A percentile compares a stretch with the other conserved stretches of the same genome.
Evolutionary conservation across 2,329 filamentous ascomycete genomes (phyloP).

Genomic region (Fusarium sp.): DNA sequence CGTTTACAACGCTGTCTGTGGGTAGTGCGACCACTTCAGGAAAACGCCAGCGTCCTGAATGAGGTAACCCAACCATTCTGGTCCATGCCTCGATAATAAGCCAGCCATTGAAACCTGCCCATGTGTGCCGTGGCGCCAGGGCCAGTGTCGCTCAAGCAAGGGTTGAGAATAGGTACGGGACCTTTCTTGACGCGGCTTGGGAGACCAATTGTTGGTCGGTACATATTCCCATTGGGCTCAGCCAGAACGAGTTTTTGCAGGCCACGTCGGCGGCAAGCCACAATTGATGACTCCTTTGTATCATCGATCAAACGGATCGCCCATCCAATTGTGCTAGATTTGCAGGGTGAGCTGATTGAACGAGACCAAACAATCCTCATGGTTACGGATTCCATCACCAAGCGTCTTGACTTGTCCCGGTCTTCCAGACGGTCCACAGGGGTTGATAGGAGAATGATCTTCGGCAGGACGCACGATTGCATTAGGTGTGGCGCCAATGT

Average conservation of each 20-base stretch:
- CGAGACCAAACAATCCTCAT: slow-evolving; percentile 7
- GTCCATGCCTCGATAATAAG: slow-evolving; percentile 5
- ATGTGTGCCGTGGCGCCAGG: slow-evolving; percentile 36
- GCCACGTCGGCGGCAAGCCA: slow-evolving; percentile 17
- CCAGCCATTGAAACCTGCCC: slow-evolving; percentile 38
- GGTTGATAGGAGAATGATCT: slow-evolving; percentile 24
- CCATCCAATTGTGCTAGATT: slow-evolving; percentile 4
- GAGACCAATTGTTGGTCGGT: slow-evolving; percentile 18
- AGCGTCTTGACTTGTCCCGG: slow-evolving; percentile 27
- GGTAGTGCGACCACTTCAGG: slow-evolving; percentile 20
- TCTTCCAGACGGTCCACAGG: slow-evolving; percentile 22
- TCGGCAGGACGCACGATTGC: slow-evolving; percentile 27
- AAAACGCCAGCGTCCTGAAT: slow-evolving; percentile 26
- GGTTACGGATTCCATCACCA: slow-evolving; percentile 19
- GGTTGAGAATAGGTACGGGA: slow-evolving; percentile 17
- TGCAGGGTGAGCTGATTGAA: slow-evolving; percentile 12
- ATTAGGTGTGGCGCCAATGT: slow-evolving; percentile 38
- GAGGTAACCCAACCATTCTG: slow-evolving; percentile 34
- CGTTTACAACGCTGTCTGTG: slow-evolving; percentile 15
- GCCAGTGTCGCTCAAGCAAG: slow-evolving; percentile 15
- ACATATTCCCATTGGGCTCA: slow-evolving; percentile 16
- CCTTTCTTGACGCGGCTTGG: slow-evolving; percentile 26
- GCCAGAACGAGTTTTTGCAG: slow-evolving; percentile 8
- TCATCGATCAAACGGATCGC: slow-evolving; percentile 24
- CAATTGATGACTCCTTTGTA: slow-evolving; percentile 23